Evolutionary conservation across 192 early-diverging fungal genomes (phyloP).

Genomic region (Endogone sp.): DNA sequence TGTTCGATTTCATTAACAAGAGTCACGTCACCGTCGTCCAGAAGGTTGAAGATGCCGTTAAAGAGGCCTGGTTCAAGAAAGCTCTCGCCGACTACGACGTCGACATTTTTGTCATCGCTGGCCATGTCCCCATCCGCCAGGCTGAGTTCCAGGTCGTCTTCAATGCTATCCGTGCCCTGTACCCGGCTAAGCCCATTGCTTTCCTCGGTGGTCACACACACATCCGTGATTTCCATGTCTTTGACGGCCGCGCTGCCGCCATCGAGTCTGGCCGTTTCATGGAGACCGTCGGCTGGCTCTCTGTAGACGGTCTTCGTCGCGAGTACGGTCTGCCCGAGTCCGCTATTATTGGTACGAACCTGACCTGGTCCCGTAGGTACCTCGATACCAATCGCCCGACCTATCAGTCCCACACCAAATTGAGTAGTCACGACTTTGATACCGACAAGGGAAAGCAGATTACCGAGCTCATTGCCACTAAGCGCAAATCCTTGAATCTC

Average conservation of each 20-base stretch:
- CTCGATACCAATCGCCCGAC: slow-evolving; percentile 47
- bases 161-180: slow-evolving; percentile 39
- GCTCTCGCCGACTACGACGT: slow-evolving; percentile 33
- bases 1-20: slow-evolving; percentile 36
- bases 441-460: slow-evolving; percentile 32
- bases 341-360: slow-evolving; percentile 14
- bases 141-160: slow-evolving; percentile 36
- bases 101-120: slow-evolving; percentile 48
- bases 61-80: slow-evolving; percentile 45
- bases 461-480: slow-evolving; percentile 26
- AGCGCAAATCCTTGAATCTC: slow-evolving; percentile 25
- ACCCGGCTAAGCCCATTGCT: slow-evolving; percentile 44
- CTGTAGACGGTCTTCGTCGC: slow-evolving; percentile 20
- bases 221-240: slow-evolving; percentile 44
- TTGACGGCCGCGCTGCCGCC: slow-evolving; percentile 39
- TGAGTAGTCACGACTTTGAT: slow-evolving; percentile 25
- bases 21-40: slow-evolving; percentile 30
- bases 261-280: slow-evolving; percentile 46
- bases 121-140: slow-evolving; percentile 43
- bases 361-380: slow-evolving; percentile 45
- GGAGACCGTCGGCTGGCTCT: slow-evolving; percentile 56
- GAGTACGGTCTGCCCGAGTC: not conserved
- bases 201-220: slow-evolving; percentile 46
- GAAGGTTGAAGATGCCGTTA: slow-evolving; percentile 39
- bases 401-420: slow-evolving; percentile 42